Base-by-base conservation (phyloP, 371 early-diverging fungal genomes). In the Mortierella polycephala region DNA sequence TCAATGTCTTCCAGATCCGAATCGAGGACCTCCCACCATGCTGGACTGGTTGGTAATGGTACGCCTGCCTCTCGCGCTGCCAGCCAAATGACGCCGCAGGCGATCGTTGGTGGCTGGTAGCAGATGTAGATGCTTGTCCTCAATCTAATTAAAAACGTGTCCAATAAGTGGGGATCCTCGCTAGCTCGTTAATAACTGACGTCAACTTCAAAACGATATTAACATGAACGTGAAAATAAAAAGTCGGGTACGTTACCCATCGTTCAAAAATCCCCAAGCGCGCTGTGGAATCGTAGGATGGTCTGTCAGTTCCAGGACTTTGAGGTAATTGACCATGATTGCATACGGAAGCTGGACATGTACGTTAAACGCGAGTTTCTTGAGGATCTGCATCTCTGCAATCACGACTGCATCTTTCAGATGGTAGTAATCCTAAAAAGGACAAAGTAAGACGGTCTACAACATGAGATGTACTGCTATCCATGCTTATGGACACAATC, bases 261-360 rank as follows among this genome's bases (percentile, higher is more conserved):
- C 97, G 77, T 97, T 96, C 64, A 96, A 69, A 70, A 91, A 96
- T 65, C 93, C 93, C 96, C 96, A 96, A 13, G 98, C 95, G 20
- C 85, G 82, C 62, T 94, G 95, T 1, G 93, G 87, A 2, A 98
- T 80, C 5, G 68, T 85, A 16, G 89, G 85, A 64, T 95, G 87
- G 21, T 90, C 90, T 30, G 92, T 90, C 39, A 98, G 74, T 20
- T 88, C 94, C 42, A 98, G 82, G 37, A 91, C 88, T 60, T 92
- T 91, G 68, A 97, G 75, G 81, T 98, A 98, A 71, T 96, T 96
- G 68, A 97, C 89, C 93, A 98, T 89, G 57, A 95, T 85, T 16
- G 94, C 95, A 75, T 98, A 96, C 3, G 98, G 97, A 14, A 95
- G 88, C 77, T 97, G 93, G 0, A 98, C 98, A 71, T 96, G 96